Percentiles rank a stretch among this genome's conserved stretches.
phyloP scores from a whole-genome alignment of 371 early-diverging fungal species.

The Mortierella sp. region DNA sequence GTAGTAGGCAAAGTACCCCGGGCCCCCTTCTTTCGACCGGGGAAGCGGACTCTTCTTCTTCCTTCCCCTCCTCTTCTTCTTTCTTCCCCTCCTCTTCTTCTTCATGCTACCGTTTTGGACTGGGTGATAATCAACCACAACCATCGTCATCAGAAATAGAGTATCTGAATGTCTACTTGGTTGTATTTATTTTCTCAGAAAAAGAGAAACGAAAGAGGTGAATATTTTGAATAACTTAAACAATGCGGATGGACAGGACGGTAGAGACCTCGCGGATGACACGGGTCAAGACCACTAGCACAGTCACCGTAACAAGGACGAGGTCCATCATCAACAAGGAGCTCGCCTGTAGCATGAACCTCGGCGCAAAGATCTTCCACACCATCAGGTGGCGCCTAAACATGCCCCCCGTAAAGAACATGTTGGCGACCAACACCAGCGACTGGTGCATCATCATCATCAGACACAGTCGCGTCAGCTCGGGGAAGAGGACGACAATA shows the following conservation, averaged over 20 bases:
- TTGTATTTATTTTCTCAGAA: no score
- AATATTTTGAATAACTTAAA: slow-evolving; percentile 24
- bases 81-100: no score
- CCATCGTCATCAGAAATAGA: no score
- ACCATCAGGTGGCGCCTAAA: slow-evolving; percentile 93
- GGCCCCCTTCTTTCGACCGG: not conserved
- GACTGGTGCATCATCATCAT: slow-evolving; percentile 63
- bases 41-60: not conserved
- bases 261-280: slow-evolving; percentile 38
- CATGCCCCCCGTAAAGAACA: slow-evolving; percentile 71
- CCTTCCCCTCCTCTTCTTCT: no score
- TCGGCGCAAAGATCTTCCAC: slow-evolving; percentile 95
- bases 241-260: slow-evolving; percentile 31
- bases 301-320: slow-evolving; percentile 56
- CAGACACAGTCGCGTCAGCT: slow-evolving; percentile 55
- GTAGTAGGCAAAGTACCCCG: not conserved
- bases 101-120: no score
- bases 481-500: slow-evolving; percentile 55
- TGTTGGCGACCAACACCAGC: slow-evolving; percentile 65
- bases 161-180: no score
- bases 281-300: slow-evolving; percentile 40
- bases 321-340: slow-evolving; percentile 59
- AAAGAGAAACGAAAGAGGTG: not conserved
- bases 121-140: no score
- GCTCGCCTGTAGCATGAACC: slow-evolving; percentile 81